Evolutionary conservation across 495 filamentous ascomycete genomes (phyloP), one percentile per base, ranked within the genome.

Genomic region (Haplographium delicatum): DNA sequence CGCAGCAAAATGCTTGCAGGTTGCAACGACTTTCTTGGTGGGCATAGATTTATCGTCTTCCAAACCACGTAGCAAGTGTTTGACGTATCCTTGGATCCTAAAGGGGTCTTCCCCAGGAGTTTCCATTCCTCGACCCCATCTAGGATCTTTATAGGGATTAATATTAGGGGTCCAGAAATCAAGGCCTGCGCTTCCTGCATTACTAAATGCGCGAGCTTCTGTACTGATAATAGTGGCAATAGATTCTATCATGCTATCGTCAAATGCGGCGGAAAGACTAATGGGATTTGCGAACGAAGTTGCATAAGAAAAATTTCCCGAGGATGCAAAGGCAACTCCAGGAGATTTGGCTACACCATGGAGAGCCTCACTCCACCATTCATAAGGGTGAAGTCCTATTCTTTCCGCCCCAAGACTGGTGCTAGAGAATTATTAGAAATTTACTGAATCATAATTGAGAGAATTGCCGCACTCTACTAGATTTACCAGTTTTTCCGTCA

Each of bases 1-100:
- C 0, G 74, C 80, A 11, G 75, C 79, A 50, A 66, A 84, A 58
- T 84, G 80, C 56, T 83, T 84, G 41, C 76, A 79, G 1, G 76
- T 84, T 6, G 80, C 75, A 9, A 80, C 71, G 15, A 84, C 57
- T 56, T 78, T 80, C 2, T 62, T 57, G 23, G 53, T 39, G 13
- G 52, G 35, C 30, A 53, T 56, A 57, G 0, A 26, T 23, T 76
- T 63, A 2, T 73, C 74, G 11, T 80, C 80, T 54, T 85, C 76
- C 9, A 85, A 66, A 20, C 80, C 80, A 2, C 69, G 72, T 48
- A 84, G 75, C 53, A 83, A 70, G 27, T 77, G 73, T 37, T 76
- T 74, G 0, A 76, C 75, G 41, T 81, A 84, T 0, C 72, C 69
- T 23, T 71, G 69, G 5, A 84, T 69, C 44, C 68, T 72, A 59